Base-by-base conservation (phyloP, 2,329 filamentous ascomycete genomes). In the Sporothrix pseudoabietina region DNA sequence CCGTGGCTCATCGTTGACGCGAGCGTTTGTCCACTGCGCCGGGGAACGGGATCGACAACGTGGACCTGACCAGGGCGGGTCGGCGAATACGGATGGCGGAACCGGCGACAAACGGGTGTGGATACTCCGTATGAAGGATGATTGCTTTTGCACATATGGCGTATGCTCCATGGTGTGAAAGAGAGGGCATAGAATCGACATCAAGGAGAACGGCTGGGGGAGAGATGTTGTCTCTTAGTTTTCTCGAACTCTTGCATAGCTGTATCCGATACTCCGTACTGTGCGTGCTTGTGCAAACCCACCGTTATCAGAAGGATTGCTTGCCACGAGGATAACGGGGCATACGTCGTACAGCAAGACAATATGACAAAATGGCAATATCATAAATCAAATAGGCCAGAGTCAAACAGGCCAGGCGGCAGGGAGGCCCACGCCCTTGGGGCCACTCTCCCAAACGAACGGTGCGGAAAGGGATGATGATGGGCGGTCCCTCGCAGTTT, bases 401-500 rank as follows among this genome's bases (percentile, higher is more conserved):
- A 63, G 59, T 6, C 16, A 63, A 63, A 35, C 30, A 59, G 30
- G 39, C 26, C 41, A 47, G 61, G 10, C 61, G n/a, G 22, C 3
- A 44, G n/a, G 39, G 32, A 7, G 39, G 30, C 22, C 61, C 44
- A 35, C 44, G 65, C 41, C 65, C 19, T 63, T 14, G 44, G 41
- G 16, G 14, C 65, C 22, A 30, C 26, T 52, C 16, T 68, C 12
- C 44, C 30, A 54, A 26, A 35, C 26, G 47, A 54, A 69, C 66
- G 19, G 44, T 47, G 47, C 66, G 30, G 65, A 69, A 69, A 55
- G 66, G 66, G 66, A 39, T 54, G 30, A 54, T n/a, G 65, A 52
- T 68, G 44, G 65, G 44, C 65, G 47, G 65, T 52, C n/a, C 26
- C 59, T 47, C 49, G 16, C 41, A 35, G 44, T 68, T 68, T 63